A percentile compares a stretch with the other conserved stretches of the same genome.
Conservation (phyloP, 2,329 filamentous ascomycete genomes). For the Zasmidium cellare region DNA sequence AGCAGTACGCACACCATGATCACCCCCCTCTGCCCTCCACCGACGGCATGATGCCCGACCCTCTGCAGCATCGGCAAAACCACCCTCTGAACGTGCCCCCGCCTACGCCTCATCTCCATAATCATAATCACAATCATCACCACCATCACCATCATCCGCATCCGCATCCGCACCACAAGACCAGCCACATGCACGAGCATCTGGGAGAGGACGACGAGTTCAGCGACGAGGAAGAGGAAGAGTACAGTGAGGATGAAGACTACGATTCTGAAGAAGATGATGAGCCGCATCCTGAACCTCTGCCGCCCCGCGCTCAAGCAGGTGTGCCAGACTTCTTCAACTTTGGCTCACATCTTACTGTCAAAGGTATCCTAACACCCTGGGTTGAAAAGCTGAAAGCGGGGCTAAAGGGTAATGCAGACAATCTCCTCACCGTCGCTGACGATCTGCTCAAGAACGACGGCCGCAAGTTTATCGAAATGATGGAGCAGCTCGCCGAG, state of each 20-base stretch:
- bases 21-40: slow-evolving; percentile 54
- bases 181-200: slow-evolving; percentile 71
- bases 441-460: slow-evolving; percentile 99
- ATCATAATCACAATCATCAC: neutral
- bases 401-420: slow-evolving; percentile 54
- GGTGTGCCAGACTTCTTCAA: slow-evolving; percentile 84
- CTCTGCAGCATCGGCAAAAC: slow-evolving; percentile 37
- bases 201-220: slow-evolving; percentile 59
- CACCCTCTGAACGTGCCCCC: slow-evolving; percentile 34
- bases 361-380: slow-evolving; percentile 65
- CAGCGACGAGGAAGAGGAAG: slow-evolving; percentile 57
- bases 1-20: slow-evolving; percentile 90
- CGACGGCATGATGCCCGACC: slow-evolving; percentile 68
- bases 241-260: slow-evolving; percentile 65
- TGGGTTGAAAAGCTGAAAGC: slow-evolving; percentile 36
- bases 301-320: slow-evolving; percentile 56
- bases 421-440: slow-evolving; percentile 96
- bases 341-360: slow-evolving; percentile 95
- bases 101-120: slow-evolving; percentile 8
- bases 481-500: slow-evolving; percentile 99
- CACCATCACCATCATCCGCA: too few relatives aligned
- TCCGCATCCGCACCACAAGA: slow-evolving; percentile 59
- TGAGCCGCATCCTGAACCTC: slow-evolving; percentile 51
- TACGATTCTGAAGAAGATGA: slow-evolving; percentile 71
- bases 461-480: slow-evolving; percentile 99